Conservation (phyloP, 495 filamentous ascomycete species). For the Rhizodiscina lignyota region DNA sequence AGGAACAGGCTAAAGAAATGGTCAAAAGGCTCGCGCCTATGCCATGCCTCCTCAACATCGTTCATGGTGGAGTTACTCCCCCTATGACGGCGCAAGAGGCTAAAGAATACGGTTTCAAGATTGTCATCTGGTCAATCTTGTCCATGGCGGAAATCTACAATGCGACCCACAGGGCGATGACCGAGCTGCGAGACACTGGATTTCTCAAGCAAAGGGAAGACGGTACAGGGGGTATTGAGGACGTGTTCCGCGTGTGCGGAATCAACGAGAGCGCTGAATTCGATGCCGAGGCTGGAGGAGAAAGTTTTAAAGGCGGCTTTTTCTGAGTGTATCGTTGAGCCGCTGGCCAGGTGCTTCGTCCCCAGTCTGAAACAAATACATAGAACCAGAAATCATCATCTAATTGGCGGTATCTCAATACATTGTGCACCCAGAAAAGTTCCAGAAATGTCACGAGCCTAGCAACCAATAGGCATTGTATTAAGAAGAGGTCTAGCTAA, state of each 20-base stretch:
- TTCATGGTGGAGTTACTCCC: conserved; percentile 10
- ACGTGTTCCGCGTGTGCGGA: conserved; percentile 8
- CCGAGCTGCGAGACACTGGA: no score
- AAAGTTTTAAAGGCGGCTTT: no score
- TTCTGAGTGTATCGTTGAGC: no score
- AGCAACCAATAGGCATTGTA: no score
- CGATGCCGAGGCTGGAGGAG: conserved; percentile 11
- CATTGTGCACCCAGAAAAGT: no score
- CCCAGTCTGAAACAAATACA: no score
- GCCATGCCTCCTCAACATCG: conserved; percentile 11
- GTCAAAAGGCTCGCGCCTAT: conserved; percentile 5
- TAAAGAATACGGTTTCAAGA: conserved; percentile 10
- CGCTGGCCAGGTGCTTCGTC: no score
- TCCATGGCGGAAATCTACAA: conserved; percentile 1
- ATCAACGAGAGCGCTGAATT: conserved; percentile 9
- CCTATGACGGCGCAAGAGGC: conserved; percentile 8
- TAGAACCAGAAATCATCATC: no score
- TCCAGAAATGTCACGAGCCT: no score
- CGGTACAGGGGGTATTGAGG: neutral
- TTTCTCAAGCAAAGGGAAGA: no score
- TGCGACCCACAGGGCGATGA: conserved; percentile 1
- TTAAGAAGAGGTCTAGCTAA: no score
- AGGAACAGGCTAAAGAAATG: conserved; percentile 8
- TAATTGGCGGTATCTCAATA: no score
- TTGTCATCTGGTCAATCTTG: conserved; percentile 10